Base-by-base conservation (phyloP, 306 rosid genomes). In the Dryas drummondii region DNA sequence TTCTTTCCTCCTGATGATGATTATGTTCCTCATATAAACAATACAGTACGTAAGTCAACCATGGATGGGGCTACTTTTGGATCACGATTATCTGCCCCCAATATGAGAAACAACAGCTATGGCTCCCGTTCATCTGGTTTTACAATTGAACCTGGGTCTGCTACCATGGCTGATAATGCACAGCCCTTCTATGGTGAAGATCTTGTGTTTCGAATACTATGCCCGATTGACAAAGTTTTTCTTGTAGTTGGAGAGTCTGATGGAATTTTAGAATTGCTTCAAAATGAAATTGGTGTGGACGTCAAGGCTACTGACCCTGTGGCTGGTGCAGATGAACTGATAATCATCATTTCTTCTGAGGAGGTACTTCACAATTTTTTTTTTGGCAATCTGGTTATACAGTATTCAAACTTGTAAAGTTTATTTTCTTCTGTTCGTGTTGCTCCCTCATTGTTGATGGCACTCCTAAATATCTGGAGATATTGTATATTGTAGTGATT, bases 251-350 rank as follows among this genome's bases (percentile, higher is more conserved):
- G 99, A 82, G 96, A 96, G 79, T 86, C 97, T 9, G 90, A 86
- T 62, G 98, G 96, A 83, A 86, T 96, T 62, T 77, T 92, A 45
- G 97, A 86, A 68, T 82, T 96, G 81, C 97, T 96, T 78, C 96
- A 81, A 53, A 88, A 88, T 81, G 93, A 90, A 82, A 89, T 96
- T 73, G 99, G 99, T 0, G 99, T 96, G 19, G 92, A 92, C 72
- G 90, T 96, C 62, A 89, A 84, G 86, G 91, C 85, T 67, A 66
- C 86, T 66, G 91, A 90, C 46, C 89, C 87, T 9, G 77, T 96
- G 70, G 84, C 76, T 53, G 91, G 98, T 80, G 93, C 97, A 14
- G 80, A 90, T 48, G 99, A 96, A 76, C 97, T 74, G 84, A 90
- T 96, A 71, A 85, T 96, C 64, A 82, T 84, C 47, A 84, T 96